phyloP scores from a whole-genome alignment of 1,139 yeast genomes.

The Zhuliangozyma blackwelliae region DNA sequence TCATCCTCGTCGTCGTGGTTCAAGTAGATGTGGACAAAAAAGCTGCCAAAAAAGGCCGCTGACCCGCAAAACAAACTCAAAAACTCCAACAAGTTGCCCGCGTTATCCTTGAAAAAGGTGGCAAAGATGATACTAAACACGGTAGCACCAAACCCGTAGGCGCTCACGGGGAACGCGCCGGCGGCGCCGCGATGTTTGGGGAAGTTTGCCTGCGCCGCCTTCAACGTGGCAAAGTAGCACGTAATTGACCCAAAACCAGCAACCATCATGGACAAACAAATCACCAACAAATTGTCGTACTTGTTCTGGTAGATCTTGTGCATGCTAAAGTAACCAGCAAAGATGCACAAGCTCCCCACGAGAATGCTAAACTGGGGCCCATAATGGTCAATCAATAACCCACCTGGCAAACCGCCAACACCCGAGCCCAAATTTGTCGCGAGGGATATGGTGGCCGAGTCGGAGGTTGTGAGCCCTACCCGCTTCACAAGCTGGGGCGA shows the following conservation, averaged over 20 bases:
- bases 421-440: conserved; percentile 63
- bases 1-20: conserved; percentile 15
- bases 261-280: conserved; percentile 38
- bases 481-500: conserved; percentile 62
- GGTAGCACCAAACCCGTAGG: conserved; percentile 51
- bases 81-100: conserved; percentile 37
- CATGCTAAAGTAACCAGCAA: conserved; percentile 37
- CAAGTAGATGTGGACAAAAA: conserved; percentile 31
- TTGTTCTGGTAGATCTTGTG: conserved; percentile 25
- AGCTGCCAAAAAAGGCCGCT: conserved; percentile 33
- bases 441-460: conserved; percentile 61
- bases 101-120: conserved; percentile 36
- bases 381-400: conserved; percentile 54
- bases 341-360: conserved; percentile 49
- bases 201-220: conserved; percentile 66
- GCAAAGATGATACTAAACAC: conserved; percentile 44
- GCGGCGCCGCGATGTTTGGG: conserved; percentile 71
- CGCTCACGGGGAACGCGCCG: conserved; percentile 57
- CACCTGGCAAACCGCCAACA: conserved; percentile 66
- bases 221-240: conserved; percentile 61
- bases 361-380: conserved; percentile 54
- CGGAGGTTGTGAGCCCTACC: conserved; percentile 54
- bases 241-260: conserved; percentile 66
- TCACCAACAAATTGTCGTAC: conserved; percentile 19
- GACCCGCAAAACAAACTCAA: conserved; percentile 36